These are phyloP conservation scores for Pythium insidiosum DNA, from an alignment of 352 stramenopile species.

Conservation along the genomic window DNA sequence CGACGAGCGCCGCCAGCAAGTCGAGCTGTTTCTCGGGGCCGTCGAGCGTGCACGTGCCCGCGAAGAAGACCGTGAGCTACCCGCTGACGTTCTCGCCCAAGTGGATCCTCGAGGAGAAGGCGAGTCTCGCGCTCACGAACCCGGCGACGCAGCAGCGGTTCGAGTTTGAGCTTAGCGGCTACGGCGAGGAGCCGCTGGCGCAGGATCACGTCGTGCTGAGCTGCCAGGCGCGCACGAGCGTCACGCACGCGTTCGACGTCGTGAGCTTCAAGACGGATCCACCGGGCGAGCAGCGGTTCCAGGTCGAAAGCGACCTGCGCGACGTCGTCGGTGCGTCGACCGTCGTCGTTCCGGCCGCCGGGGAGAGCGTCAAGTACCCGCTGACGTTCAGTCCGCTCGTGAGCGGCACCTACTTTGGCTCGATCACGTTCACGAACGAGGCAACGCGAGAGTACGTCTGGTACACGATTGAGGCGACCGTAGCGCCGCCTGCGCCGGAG, in stretches of 20 bases:
- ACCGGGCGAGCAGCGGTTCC: slow-evolving; percentile 42
- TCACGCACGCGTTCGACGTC: slow-evolving; percentile 73
- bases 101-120: slow-evolving; percentile 73
- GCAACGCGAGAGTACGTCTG: slow-evolving; percentile 80
- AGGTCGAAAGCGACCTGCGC: slow-evolving; percentile 90
- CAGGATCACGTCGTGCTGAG: slow-evolving; percentile 81
- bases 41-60: slow-evolving; percentile 48
- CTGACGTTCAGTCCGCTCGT: slow-evolving; percentile 85
- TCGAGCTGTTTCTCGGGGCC: not conserved
- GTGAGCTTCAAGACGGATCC: slow-evolving; percentile 41
- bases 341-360: slow-evolving; percentile 27
- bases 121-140: slow-evolving; percentile 74
- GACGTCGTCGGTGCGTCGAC: slow-evolving; percentile 69
- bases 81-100: slow-evolving; percentile 75
- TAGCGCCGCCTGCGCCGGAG: slow-evolving; percentile 64
- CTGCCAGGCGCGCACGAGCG: slow-evolving; percentile 83
- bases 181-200: slow-evolving; percentile 85
- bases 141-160: slow-evolving; percentile 79
- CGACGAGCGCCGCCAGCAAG: not conserved
- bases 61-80: slow-evolving; percentile 67
- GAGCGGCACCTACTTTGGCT: slow-evolving; percentile 89
- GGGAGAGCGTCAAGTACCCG: slow-evolving; percentile 45
- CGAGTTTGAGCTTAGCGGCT: slow-evolving; percentile 82
- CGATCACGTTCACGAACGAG: slow-evolving; percentile 88
- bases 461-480: slow-evolving; percentile 91